Conservation (phyloP, 2,329 filamentous ascomycete genomes). For the Fusarium sp. region DNA sequence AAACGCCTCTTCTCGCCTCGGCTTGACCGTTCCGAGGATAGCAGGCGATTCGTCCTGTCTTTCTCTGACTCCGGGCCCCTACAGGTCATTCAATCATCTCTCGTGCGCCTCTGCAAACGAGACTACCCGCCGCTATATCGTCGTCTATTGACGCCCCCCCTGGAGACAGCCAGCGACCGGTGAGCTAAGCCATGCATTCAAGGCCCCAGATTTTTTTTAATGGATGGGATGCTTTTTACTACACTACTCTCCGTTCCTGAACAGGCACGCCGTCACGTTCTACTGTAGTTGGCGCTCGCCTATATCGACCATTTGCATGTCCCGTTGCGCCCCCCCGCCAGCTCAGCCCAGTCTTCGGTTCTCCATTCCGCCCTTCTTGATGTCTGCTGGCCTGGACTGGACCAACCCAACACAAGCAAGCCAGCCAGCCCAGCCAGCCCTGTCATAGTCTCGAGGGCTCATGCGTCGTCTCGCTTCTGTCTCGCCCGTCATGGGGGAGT, state of each 20-base stretch:
- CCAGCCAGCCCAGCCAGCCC: constrained; percentile 9
- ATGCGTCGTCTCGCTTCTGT: constrained; percentile 36
- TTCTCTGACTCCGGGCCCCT: constrained; percentile 13
- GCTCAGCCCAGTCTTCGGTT: constrained; percentile 21
- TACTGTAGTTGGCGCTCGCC: constrained; percentile 19
- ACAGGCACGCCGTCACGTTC: constrained; percentile 18
- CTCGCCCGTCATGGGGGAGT: constrained; percentile 16
- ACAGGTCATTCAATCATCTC: constrained; percentile 15
- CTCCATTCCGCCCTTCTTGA: constrained; percentile 32
- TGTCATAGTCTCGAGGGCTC: constrained; percentile 7
- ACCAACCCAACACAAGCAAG: background rate
- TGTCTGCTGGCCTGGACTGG: background rate
- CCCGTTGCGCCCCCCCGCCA: constrained; percentile 5
- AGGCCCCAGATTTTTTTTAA: background rate
- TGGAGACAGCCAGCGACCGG: background rate
- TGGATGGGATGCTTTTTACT: background rate
- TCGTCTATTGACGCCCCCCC: background rate
- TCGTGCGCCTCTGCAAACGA: background rate
- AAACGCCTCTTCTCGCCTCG: constrained; percentile 21
- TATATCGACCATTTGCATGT: constrained; percentile 34
- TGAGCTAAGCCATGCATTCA: constrained; percentile 10
- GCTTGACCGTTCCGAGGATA: constrained; percentile 30
- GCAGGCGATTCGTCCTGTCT: constrained; percentile 18
- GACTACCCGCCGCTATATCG: constrained; percentile 6
- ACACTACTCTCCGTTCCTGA: constrained; percentile 14